phyloP scores from a whole-genome alignment of 805 yeast species.

The Ogataea zsoltii region DNA sequence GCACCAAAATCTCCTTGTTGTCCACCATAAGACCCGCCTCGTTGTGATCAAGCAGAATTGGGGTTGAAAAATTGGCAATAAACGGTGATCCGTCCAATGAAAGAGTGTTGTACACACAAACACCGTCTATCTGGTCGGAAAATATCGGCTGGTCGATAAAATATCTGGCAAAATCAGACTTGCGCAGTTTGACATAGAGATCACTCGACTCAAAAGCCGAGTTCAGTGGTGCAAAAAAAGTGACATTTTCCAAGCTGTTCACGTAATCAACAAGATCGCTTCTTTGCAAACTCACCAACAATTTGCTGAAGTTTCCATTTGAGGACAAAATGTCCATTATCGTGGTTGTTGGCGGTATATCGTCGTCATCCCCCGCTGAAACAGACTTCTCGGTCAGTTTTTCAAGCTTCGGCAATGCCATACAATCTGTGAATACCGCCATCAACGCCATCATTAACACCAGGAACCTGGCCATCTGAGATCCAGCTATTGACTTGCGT shows the following conservation, averaged over 20 bases:
- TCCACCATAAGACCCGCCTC: slow-evolving; percentile 39
- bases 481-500: too few relatives aligned
- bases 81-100: slow-evolving; percentile 23
- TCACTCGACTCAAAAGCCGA: slow-evolving; percentile 54
- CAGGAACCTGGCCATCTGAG: too few relatives aligned
- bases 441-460: neutral
- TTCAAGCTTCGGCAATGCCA: neutral
- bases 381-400: neutral
- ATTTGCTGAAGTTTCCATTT: slow-evolving; percentile 65
- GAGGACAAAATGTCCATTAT: slow-evolving; percentile 71
- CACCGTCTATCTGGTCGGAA: slow-evolving; percentile 32
- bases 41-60: slow-evolving; percentile 36
- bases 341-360: slow-evolving; percentile 36
- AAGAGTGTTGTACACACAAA: slow-evolving; percentile 28
- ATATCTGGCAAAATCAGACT: slow-evolving; percentile 31
- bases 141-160: slow-evolving; percentile 35
- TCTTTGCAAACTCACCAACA: slow-evolving; percentile 60
- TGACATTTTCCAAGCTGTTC: slow-evolving; percentile 60
- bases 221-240: slow-evolving; percentile 80
- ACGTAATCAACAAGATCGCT: slow-evolving; percentile 62
- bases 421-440: neutral
- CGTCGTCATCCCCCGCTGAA: slow-evolving; percentile 16
- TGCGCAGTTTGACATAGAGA: slow-evolving; percentile 11
- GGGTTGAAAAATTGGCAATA: slow-evolving; percentile 25
- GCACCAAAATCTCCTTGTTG: slow-evolving; percentile 51